These are phyloP conservation scores for Gaeumannomyces tritici DNA, from an alignment of 2,329 filamentous ascomycete species.

Conservation along the genomic window DNA sequence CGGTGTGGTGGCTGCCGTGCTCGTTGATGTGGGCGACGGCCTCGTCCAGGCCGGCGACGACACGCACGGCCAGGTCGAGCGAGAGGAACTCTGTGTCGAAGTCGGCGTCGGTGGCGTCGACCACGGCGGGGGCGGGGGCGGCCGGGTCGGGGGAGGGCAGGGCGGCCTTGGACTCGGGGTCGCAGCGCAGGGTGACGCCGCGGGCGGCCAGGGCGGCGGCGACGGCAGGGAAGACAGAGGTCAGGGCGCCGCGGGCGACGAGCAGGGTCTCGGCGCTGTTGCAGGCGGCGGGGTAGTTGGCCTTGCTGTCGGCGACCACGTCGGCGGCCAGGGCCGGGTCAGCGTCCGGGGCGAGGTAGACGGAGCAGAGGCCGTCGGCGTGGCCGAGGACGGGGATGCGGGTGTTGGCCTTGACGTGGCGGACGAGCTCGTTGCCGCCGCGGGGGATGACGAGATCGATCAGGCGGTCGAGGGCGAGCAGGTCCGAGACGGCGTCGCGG, in stretches of 20 bases:
- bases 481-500: constrained; percentile 76
- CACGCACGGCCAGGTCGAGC: constrained; percentile 74
- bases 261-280: constrained; percentile 90
- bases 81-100: constrained; percentile 86
- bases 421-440: constrained; percentile 81
- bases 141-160: constrained; percentile 39
- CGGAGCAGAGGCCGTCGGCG: constrained; percentile 83
- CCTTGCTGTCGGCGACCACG: constrained; percentile 85
- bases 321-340: constrained; percentile 61
- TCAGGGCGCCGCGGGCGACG: constrained; percentile 62
- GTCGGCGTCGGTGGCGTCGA: constrained; percentile 60
- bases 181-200: constrained; percentile 77
- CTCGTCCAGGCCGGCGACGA: constrained; percentile 55
- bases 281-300: constrained; percentile 89
- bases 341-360: constrained; percentile 75
- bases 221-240: constrained; percentile 58
- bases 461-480: constrained; percentile 76
- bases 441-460: constrained; percentile 95
- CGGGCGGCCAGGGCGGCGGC: constrained; percentile 65
- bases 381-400: constrained; percentile 95
- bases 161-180: constrained; percentile 55
- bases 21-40: constrained; percentile 85
- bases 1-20: constrained; percentile 90
- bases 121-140: constrained; percentile 35
- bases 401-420: constrained; percentile 81